Evolutionary conservation across 2,329 filamentous ascomycete genomes (phyloP).

Genomic region (Fusarium fujikuroi): DNA sequence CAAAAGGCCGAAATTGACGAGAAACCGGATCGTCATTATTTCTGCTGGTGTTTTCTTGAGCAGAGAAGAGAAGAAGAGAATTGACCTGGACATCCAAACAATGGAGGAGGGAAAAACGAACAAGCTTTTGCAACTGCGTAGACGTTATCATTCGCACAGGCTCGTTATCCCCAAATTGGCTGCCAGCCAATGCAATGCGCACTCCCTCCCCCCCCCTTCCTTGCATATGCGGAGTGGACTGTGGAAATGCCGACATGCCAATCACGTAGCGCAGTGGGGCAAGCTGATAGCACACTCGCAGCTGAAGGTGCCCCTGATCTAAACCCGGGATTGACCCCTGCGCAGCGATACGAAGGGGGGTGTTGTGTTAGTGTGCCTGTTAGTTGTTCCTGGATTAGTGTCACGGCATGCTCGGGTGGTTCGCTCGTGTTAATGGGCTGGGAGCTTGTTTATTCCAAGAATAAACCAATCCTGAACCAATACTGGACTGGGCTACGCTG

Average conservation of each 20-base stretch:
- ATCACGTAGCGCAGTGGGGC: constrained; percentile 9
- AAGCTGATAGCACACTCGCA: constrained; percentile 23
- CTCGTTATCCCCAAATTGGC: neutral
- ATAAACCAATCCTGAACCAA: constrained; percentile 13
- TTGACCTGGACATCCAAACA: neutral
- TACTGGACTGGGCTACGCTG: neutral
- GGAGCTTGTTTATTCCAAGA: constrained; percentile 22
- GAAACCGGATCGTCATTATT: constrained; percentile 54
- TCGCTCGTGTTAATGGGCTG: neutral
- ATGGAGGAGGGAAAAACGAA: constrained; percentile 6
- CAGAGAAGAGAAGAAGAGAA: neutral
- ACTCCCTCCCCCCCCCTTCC: constrained; percentile 4
- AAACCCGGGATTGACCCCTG: constrained; percentile 14
- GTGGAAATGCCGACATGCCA: constrained; percentile 28
- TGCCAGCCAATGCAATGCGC: neutral
- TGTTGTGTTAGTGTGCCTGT: neutral
- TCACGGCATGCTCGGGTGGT: constrained; percentile 8
- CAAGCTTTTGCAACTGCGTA: constrained; percentile 12
- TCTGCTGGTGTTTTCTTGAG: neutral
- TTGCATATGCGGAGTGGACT: constrained; percentile 1
- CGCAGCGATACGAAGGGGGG: constrained; percentile 27
- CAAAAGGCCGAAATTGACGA: constrained; percentile 62
- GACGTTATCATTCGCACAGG: constrained; percentile 20
- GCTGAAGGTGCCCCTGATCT: constrained; percentile 38
- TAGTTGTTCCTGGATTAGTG: constrained; percentile 12